A percentile compares a stretch with the other conserved stretches of the same genome.
Evolutionary conservation across 495 filamentous ascomycete species (phyloP).

Genomic region (Neurospora pannonica): DNA sequence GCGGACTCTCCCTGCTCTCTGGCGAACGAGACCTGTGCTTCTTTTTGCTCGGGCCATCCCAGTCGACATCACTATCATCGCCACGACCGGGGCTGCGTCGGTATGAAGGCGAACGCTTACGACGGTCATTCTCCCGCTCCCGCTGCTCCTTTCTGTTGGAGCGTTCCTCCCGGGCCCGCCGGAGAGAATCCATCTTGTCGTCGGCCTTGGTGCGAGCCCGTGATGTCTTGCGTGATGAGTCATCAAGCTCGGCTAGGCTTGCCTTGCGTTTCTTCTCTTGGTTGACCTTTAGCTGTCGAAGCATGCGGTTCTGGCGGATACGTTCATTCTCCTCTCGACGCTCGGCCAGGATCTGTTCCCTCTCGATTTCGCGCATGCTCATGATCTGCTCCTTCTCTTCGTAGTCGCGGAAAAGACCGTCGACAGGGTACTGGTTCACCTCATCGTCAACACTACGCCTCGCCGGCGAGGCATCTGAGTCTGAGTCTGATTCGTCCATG

Average conservation of each 20-base stretch:
- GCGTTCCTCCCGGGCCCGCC: slow-evolving; percentile 76
- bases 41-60: slow-evolving; percentile 40
- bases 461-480: slow-evolving; percentile 47
- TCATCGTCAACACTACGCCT: slow-evolving; percentile 46
- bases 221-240: slow-evolving; percentile 65
- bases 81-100: slow-evolving; percentile 48
- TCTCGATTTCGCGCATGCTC: slow-evolving; percentile 78
- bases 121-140: slow-evolving; percentile 55
- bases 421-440: slow-evolving; percentile 72
- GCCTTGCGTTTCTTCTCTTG: slow-evolving; percentile 73
- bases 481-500: slow-evolving; percentile 84
- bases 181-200: slow-evolving; percentile 75
- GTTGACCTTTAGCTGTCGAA: slow-evolving; percentile 69
- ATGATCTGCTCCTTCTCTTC: slow-evolving; percentile 76
- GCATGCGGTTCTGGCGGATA: slow-evolving; percentile 68
- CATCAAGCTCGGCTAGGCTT: slow-evolving; percentile 61
- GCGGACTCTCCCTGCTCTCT: slow-evolving; percentile 38
- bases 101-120: slow-evolving; percentile 36
- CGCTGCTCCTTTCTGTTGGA: slow-evolving; percentile 65
- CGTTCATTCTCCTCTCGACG: slow-evolving; percentile 74
- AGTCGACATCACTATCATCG: slow-evolving; percentile 75
- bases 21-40: slow-evolving; percentile 36
- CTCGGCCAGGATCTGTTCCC: slow-evolving; percentile 82
- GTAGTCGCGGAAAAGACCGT: slow-evolving; percentile 72
- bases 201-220: slow-evolving; percentile 77